phyloP scores from a whole-genome alignment of 2,329 filamentous ascomycete species.

The Diaporthe velutina region DNA sequence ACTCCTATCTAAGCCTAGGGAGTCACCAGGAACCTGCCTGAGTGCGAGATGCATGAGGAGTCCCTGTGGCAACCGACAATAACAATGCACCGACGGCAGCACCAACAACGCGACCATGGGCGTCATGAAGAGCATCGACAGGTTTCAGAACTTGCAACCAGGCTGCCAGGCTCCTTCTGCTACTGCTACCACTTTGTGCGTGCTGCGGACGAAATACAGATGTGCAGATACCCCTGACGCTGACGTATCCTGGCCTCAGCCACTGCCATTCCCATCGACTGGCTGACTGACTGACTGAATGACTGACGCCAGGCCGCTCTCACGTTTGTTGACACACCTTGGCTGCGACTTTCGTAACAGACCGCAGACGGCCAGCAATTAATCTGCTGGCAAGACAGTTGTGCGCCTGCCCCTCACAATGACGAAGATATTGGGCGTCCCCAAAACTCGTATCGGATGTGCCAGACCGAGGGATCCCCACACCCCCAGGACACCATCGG shows the following conservation, averaged over 20 bases:
- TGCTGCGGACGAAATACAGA: conserved; percentile 11
- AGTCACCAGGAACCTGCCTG: not conserved
- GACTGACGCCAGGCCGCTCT: conserved; percentile 1
- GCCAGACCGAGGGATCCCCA: not conserved
- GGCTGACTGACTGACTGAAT: not conserved
- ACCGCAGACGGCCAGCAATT: not conserved
- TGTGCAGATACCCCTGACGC: not conserved
- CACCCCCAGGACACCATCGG: not conserved
- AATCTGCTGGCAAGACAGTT: not conserved
- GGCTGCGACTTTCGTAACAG: conserved; percentile 17
- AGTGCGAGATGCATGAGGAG: conserved; percentile 12
- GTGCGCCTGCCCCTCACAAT: conserved; percentile 8
- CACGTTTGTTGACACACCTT: conserved; percentile 15
- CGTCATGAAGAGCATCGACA: conserved; percentile 1
- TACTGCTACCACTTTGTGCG: not conserved
- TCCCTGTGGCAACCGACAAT: conserved; percentile 13
- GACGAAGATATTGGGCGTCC: not conserved
- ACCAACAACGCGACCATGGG: not conserved
- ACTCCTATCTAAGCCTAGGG: conserved; percentile 5
- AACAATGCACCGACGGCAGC: not conserved
- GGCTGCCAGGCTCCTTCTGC: not conserved
- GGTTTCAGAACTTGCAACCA: not conserved
- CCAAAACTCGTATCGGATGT: not conserved
- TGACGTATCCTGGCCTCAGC: conserved; percentile 28
- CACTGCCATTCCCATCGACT: conserved; percentile 1